Evolutionary conservation across 176 grass and related monocot species (phyloP).

Genomic region (Chrysopogon serrulatus): DNA sequence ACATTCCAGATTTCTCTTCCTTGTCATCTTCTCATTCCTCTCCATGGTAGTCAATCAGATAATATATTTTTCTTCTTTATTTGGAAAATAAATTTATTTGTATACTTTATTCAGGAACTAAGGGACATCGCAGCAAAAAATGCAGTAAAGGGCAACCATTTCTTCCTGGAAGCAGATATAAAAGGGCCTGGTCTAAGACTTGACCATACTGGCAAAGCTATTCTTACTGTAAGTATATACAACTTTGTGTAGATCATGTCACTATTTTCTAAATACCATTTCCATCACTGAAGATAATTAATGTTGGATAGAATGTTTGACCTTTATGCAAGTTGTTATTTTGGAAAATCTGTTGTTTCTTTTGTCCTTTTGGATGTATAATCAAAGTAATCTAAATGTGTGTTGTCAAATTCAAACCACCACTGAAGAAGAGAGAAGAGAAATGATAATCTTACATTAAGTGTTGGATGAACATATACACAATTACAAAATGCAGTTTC

Average conservation of each 20-base stretch:
- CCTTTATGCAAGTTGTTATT: neutral
- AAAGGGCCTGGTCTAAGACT: constrained; percentile 93
- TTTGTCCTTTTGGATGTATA: neutral
- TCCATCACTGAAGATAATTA: neutral
- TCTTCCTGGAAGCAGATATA: constrained; percentile 92
- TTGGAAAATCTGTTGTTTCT: neutral
- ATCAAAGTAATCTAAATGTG: neutral
- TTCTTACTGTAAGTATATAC: constrained; percentile 74
- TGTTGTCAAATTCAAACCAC: neutral
- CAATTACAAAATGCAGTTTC: neutral
- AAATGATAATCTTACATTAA: neutral
- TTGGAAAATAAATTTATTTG: neutral
- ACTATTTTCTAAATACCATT: neutral
- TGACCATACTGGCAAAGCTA: constrained; percentile 88
- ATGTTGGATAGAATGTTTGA: neutral
- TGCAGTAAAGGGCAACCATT: constrained; percentile 82
- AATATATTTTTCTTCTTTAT: constrained; percentile 18
- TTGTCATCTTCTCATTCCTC: neutral
- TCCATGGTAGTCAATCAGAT: neutral
- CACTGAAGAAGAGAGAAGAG: neutral
- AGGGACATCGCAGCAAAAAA: constrained; percentile 60
- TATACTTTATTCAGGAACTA: constrained; percentile 60
- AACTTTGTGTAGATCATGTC: neutral
- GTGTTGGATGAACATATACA: neutral
- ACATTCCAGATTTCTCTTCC: neutral